Base-by-base conservation (phyloP, 129 eudicot species). In the Cynara cardunculus region DNA sequence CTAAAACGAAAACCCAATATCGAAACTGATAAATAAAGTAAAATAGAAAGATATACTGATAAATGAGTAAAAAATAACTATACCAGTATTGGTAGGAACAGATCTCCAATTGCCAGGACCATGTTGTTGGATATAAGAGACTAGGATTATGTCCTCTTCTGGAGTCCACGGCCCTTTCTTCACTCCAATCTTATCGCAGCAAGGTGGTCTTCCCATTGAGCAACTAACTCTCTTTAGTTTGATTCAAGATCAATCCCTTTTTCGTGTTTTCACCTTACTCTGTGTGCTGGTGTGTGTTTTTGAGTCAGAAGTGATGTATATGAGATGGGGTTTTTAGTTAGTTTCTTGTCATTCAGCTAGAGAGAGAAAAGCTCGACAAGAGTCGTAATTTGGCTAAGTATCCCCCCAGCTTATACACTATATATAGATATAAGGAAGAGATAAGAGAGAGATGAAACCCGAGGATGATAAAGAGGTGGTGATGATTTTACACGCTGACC, bases 81-180 rank as follows among this genome's bases (percentile, higher is more conserved):
- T 85, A 86, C 93, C 91, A 78, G 93, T 89, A 83, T 87, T 89
- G 68, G 87, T 61, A 32, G 93, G 93, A 82, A 89, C 88, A 68
- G 87, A 80, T 72, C 90, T 85, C 93, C 93, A 89, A 73, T 89
- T 89, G n/a, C 90, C 93, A 80, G 93, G 93, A n/a, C 93, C 93
- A 85, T 87, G 71, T 72, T 89, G 85, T 83, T 89, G 93, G 78
- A 89, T 85, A 79, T 87, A 87, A 35, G 90, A 79, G 31, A 87
- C 93, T 31, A 86, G 37, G 7, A 71, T 80, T 37, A 88, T 85
- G 62, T 88, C 91, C 35, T 88, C 91, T 83, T 88, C 91, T 2
- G 91, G 91, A 7, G 91, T 88, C 91, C 91, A 88, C 4, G 91
- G 91, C 27, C 91, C 91, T 76, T 88, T 88, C 81, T 89, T 87